phyloP scores from a whole-genome alignment of 768 basidiomycete species.

The Gymnopilus junonius region DNA sequence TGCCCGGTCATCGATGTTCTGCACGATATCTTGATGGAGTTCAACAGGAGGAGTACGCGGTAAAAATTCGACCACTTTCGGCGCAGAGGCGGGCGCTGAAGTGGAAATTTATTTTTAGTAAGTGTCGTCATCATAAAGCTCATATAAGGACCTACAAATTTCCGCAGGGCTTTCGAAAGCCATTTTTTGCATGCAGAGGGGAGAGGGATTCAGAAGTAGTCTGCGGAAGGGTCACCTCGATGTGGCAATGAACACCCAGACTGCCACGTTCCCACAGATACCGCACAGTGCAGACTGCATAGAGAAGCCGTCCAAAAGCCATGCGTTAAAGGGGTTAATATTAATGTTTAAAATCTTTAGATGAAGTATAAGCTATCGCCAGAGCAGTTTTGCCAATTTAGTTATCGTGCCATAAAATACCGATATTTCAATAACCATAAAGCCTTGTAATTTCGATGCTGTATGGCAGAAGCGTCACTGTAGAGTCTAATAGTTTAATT shows the following conservation, averaged over 20 bases:
- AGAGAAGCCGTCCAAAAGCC: no score
- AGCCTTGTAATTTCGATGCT: no score
- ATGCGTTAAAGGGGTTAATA: no score
- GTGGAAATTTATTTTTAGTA: neutral
- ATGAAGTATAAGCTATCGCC: no score
- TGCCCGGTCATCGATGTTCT: neutral
- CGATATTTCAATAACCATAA: no score
- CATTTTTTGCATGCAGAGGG: neutral
- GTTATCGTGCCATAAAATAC: no score
- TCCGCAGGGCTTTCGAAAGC: neutral
- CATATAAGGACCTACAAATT: neutral
- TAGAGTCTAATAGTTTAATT: no score
- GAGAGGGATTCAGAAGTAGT: neutral
- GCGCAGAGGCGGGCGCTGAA: neutral
- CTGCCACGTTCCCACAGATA: neutral
- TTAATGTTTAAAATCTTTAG: no score
- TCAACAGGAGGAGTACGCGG: conserved; percentile 1
- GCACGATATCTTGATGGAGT: neutral
- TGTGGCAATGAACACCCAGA: neutral
- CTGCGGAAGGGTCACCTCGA: neutral
- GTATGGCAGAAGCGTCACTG: no score
- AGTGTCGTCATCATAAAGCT: neutral
- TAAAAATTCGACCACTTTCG: neutral
- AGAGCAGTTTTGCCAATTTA: no score
- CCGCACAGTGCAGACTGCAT: neutral